Conservation (phyloP, 2,329 filamentous ascomycete species). For the Lachnellula arida region DNA sequence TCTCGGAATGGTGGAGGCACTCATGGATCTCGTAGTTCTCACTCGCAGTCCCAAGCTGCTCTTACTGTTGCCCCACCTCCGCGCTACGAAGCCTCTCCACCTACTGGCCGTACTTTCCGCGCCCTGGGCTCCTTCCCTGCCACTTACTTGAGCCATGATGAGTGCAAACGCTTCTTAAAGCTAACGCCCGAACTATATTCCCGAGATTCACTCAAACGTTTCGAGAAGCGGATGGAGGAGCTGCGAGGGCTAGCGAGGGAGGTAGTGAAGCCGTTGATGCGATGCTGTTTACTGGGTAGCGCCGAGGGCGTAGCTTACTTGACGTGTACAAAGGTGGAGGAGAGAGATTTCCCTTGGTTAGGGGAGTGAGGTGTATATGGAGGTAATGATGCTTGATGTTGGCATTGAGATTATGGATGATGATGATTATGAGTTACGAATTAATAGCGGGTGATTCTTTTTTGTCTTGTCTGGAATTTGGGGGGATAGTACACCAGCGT, state of each 20-base stretch:
- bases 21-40: constrained; percentile 13
- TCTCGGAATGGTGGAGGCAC: constrained; percentile 16
- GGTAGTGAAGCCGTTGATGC: constrained; percentile 78
- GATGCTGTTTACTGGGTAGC: constrained; percentile 79
- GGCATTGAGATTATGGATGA: not conserved
- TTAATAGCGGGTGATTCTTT: not conserved
- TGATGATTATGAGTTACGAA: not conserved
- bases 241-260: constrained; percentile 80
- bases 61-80: constrained; percentile 32
- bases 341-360: constrained; percentile 58
- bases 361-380: not conserved
- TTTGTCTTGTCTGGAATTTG: not conserved
- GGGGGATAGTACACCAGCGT: not conserved
- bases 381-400: constrained; percentile 26
- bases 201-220: constrained; percentile 77
- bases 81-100: constrained; percentile 45
- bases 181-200: constrained; percentile 76
- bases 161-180: constrained; percentile 87
- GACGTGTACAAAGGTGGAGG: constrained; percentile 59
- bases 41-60: constrained; percentile 26
- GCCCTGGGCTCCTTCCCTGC: constrained; percentile 60
- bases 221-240: constrained; percentile 85
- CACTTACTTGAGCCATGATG: constrained; percentile 75
- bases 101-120: constrained; percentile 70
- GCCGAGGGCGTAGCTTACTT: constrained; percentile 53